Conservation (phyloP, 2,329 filamentous ascomycete species). For the Fusarium redolens region DNA sequence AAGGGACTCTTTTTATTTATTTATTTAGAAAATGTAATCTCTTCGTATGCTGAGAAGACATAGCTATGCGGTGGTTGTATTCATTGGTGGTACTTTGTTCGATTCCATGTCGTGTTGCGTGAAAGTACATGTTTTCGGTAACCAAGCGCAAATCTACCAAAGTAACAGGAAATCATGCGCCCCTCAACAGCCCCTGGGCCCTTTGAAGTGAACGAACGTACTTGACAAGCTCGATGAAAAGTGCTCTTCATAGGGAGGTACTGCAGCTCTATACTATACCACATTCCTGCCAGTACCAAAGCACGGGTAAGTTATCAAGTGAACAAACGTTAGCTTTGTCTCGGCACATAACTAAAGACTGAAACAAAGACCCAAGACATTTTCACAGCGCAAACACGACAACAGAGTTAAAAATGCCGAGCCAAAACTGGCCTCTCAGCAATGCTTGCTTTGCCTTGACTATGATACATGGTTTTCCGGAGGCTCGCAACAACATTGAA, state of each 20-base stretch:
- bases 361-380: not conserved
- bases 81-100: not conserved
- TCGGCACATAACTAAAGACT: not conserved
- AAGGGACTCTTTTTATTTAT: not conserved
- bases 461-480: constrained; percentile 40
- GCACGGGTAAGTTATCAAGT: not conserved
- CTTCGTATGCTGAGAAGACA: not conserved
- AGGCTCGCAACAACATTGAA: constrained; percentile 44
- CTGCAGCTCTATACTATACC: not conserved
- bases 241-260: too few relatives aligned
- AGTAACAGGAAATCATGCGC: not conserved
- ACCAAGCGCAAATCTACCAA: not conserved
- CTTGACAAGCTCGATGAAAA: too few relatives aligned
- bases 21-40: not conserved
- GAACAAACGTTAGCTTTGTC: not conserved
- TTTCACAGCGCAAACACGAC: not conserved
- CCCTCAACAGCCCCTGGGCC: not conserved
- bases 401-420: constrained; percentile 37
- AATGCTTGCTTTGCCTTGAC: constrained; percentile 47
- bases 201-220: too few relatives aligned
- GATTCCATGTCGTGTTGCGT: too few relatives aligned
- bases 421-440: constrained; percentile 56
- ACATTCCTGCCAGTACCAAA: not conserved
- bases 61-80: not conserved
- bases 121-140: not conserved